phyloP scores from a whole-genome alignment of 202 grass and related monocot species.

The Musa balbisiana region DNA sequence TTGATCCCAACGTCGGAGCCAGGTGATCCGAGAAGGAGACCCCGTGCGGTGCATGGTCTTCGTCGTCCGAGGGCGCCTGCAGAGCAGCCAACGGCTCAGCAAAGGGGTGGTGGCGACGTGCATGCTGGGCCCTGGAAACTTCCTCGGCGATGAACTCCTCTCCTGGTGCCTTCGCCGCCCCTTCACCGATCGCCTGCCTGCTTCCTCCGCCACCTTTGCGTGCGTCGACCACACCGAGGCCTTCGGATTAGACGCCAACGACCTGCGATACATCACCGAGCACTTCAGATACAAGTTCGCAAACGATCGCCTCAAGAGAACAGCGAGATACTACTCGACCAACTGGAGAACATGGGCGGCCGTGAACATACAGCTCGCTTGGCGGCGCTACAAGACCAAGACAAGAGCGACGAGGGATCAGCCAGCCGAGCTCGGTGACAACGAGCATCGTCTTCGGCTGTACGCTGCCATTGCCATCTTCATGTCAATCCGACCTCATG shows the following conservation, averaged over 20 bases:
- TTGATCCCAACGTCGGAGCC: not conserved
- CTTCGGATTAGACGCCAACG: slow-evolving; percentile 57
- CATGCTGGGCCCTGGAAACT: slow-evolving; percentile 58
- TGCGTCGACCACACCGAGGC: slow-evolving; percentile 68
- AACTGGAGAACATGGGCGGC: slow-evolving; percentile 96
- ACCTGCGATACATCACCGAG: slow-evolving; percentile 88
- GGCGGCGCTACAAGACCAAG: slow-evolving; percentile 58
- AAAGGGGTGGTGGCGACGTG: slow-evolving; percentile 76
- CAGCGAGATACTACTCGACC: slow-evolving; percentile 81
- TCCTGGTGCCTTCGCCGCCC: slow-evolving; percentile 87
- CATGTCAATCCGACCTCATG: slow-evolving; percentile 92
- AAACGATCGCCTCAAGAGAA: slow-evolving; percentile 83
- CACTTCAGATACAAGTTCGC: slow-evolving; percentile 95
- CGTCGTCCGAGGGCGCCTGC: slow-evolving; percentile 58
- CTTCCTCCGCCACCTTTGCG: slow-evolving; percentile 76
- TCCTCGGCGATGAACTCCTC: slow-evolving; percentile 94
- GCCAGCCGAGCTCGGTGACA: slow-evolving; percentile 28
- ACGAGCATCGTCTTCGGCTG: slow-evolving; percentile 60
- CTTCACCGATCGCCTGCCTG: slow-evolving; percentile 58
- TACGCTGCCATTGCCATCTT: slow-evolving; percentile 94
- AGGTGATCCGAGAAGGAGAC: slow-evolving; percentile 89
- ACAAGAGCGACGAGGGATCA: slow-evolving; percentile 6
- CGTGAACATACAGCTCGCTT: slow-evolving; percentile 93
- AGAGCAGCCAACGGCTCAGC: slow-evolving; percentile 67
- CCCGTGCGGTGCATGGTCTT: slow-evolving; percentile 93